Conservation (phyloP, 345 rosid species). For the Rhodomyrtus tomentosa region DNA sequence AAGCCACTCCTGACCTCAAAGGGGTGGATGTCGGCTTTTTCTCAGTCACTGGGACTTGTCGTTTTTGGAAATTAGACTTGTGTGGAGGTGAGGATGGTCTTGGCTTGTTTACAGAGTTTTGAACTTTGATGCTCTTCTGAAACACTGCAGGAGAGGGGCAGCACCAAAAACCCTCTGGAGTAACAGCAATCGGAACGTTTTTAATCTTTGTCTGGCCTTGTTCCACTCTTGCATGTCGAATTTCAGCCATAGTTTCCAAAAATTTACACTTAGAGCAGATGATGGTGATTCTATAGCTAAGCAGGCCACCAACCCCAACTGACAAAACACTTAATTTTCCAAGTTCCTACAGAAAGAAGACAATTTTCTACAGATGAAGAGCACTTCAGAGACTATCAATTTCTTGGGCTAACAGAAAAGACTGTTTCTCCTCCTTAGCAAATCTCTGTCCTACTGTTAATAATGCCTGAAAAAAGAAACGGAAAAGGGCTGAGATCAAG, state of each 20-base stretch:
- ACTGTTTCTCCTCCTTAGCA: background rate
- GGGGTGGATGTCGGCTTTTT: conserved; percentile 42
- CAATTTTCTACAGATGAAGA: background rate
- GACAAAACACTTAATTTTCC: background rate
- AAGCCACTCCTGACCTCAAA: conserved; percentile 32
- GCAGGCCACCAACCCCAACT: background rate
- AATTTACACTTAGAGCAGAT: conserved; percentile 9
- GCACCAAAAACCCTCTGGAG: conserved; percentile 99
- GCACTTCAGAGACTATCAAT: background rate
- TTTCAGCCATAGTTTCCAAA: conserved; percentile 61
- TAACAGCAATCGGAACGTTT: conserved; percentile 91
- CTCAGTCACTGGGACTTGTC: conserved; percentile 34
- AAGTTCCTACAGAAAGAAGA: background rate
- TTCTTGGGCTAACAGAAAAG: background rate
- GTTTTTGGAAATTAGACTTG: conserved; percentile 34
- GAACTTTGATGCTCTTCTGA: conserved; percentile 69
- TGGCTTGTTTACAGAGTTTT: conserved; percentile 51
- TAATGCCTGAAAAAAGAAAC: background rate
- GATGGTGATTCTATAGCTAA: background rate
- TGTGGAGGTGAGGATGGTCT: conserved; percentile 55
- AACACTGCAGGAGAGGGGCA: conserved; percentile 93
- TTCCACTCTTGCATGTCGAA: conserved; percentile 57
- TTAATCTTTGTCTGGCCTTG: conserved; percentile 78
- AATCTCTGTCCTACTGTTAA: background rate
- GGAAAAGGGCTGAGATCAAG: background rate